Conservation (phyloP, 129 eudicot genomes). For the Helichrysum umbraculigerum region DNA sequence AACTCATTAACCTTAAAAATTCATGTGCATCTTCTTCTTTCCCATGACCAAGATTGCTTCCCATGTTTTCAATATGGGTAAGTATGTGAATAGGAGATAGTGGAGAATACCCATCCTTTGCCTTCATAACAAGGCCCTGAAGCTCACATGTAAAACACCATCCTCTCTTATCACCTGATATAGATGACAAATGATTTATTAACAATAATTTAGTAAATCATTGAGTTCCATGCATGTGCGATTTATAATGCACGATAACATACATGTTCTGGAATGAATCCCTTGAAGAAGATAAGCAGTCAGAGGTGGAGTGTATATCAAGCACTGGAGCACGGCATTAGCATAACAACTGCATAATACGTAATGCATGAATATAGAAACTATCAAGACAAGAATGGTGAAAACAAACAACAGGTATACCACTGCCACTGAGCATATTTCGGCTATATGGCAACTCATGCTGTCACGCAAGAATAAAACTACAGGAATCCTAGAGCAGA, state of each 20-base stretch:
- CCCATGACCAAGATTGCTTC: constrained; percentile 75
- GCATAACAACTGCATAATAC: constrained; percentile 85
- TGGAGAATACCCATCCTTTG: constrained; percentile 59
- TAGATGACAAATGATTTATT: background rate
- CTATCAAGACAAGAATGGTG: constrained; percentile 1
- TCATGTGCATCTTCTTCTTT: constrained; percentile 98
- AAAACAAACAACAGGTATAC: background rate
- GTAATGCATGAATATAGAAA: background rate
- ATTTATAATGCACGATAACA: constrained; percentile 24
- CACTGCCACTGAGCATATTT: background rate
- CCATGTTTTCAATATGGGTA: constrained; percentile 59
- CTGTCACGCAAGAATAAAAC: too few species aligned
- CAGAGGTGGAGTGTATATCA: constrained; percentile 82
- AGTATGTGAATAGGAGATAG: constrained; percentile 63
- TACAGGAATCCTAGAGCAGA: background rate
- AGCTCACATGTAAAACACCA: constrained; percentile 92
- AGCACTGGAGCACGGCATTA: constrained; percentile 90
- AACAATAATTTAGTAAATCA: constrained; percentile 2
- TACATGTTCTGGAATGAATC: constrained; percentile 81
- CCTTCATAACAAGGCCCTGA: constrained; percentile 57
- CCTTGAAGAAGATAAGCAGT: constrained; percentile 79
- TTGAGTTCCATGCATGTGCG: background rate
- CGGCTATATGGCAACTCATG: background rate
- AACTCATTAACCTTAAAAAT: constrained; percentile 58
- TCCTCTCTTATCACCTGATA: constrained; percentile 68